Evolutionary conservation across 2,329 filamentous ascomycete species (phyloP), one percentile per base, ranked within the genome.

Genomic region (Aspergillus phoenicis): DNA sequence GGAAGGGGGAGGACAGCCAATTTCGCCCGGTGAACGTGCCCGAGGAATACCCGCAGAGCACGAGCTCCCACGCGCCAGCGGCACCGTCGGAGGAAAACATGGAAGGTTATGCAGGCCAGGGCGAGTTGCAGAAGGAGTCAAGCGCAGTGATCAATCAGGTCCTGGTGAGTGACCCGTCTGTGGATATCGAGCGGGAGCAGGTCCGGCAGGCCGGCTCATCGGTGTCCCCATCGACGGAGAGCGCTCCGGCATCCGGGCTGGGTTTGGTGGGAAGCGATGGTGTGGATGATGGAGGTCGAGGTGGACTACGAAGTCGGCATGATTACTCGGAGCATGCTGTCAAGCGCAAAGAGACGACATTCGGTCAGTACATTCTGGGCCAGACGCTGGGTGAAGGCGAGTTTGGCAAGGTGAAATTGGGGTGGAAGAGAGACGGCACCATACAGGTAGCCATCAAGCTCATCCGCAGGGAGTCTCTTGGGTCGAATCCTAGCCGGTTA

Each of bases 371-470:
- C 77, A 92, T 96, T 62, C 84, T 99, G 3, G 95, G 95, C 38
- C 94, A 97, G 76, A 98, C 94, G 2, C 89, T 99, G 53, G 95
- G 95, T 53, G 95, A 99, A 81, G 95, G 95, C 64, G 95, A 99
- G 78, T 99, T 99, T 75, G 95, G 95, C 66, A 99, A 99, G 76
- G 95, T 99, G 70, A 98, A 97, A 78, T 87, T 98, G 72, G 95
- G 95, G 26, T 99, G 95, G 95, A 98, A 97, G 78, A 91, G 92
- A 75, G 93, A 96, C 77, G 93, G 93, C 62, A 93, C 89, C 66
- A 90, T 96, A 53, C 89, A 94, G 84, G 95, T 99, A 68, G 95
- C 95, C 64, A 97, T 99, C 82, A 99, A 99, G 79, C 87, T 97
- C 67, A 98, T 99, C 75, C 91, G 95, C 71, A 88, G 94, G 68